A percentile compares a stretch with the other conserved stretches of the same genome.
Conservation (phyloP, 2,329 filamentous ascomycete genomes). For the Ophiostoma ips region DNA sequence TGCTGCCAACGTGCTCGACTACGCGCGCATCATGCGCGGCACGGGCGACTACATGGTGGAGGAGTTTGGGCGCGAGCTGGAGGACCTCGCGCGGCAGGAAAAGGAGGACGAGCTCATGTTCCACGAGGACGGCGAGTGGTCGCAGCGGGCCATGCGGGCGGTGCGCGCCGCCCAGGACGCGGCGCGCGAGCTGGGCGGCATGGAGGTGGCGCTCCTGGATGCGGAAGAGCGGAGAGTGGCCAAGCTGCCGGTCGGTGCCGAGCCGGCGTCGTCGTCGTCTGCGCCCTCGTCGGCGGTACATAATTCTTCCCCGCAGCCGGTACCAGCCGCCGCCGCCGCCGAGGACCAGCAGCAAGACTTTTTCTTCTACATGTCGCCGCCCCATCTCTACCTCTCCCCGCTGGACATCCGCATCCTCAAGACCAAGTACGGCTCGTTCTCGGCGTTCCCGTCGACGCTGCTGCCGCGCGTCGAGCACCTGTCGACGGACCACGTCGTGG, state of each 20-base stretch:
- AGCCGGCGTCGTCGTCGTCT: neutral
- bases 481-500: constrained; percentile 73
- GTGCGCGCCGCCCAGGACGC: constrained; percentile 68
- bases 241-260: constrained; percentile 3
- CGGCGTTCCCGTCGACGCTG: constrained; percentile 70
- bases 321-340: constrained; percentile 10
- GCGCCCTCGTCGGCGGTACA: too few relatives aligned
- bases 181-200: constrained; percentile 32
- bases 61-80: constrained; percentile 69
- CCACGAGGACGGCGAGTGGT: constrained; percentile 86
- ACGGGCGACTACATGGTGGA: constrained; percentile 74
- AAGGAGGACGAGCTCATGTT: constrained; percentile 86
- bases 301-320: neutral
- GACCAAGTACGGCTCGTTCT: constrained; percentile 72
- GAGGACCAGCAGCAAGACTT: constrained; percentile 37
- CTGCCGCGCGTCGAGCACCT: constrained; percentile 80
- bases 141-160: constrained; percentile 63
- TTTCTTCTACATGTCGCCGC: constrained; percentile 77
- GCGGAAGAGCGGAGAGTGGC: neutral
- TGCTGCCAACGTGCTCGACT: constrained; percentile 79
- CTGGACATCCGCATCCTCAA: constrained; percentile 88
- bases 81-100: constrained; percentile 60
- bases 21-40: constrained; percentile 89
- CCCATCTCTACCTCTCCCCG: constrained; percentile 80
- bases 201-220: constrained; percentile 15